Evolutionary conservation across 164 flowering plant genomes (phyloP).

Genomic region (Akebia trifoliata): DNA sequence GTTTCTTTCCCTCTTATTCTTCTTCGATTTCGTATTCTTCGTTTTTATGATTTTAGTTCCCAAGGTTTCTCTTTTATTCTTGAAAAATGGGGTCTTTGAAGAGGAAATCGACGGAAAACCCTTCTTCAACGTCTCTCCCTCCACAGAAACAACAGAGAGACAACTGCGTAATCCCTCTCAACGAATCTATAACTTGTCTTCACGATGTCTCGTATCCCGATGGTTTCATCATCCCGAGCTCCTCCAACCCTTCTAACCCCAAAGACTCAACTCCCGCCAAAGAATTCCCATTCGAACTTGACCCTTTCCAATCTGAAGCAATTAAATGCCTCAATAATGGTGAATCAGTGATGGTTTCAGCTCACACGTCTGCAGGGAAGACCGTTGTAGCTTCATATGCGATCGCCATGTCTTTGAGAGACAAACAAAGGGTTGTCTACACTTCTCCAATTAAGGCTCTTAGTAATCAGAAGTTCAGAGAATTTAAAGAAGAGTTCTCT

Average conservation of each 20-base stretch:
- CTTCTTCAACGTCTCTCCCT: slow-evolving; percentile 17
- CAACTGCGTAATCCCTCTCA: slow-evolving; percentile 13
- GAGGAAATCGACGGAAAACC: slow-evolving; percentile 48
- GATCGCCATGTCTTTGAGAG: slow-evolving; percentile 84
- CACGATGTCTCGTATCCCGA: slow-evolving; percentile 89
- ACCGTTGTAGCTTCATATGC: slow-evolving; percentile 95
- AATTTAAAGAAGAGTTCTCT: slow-evolving; percentile 90
- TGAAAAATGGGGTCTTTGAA: slow-evolving; percentile 50
- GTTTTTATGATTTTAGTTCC: neutral
- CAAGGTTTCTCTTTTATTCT: neutral
- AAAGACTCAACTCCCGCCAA: slow-evolving; percentile 56
- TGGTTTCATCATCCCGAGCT: slow-evolving; percentile 32
- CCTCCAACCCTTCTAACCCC: slow-evolving; percentile 2
- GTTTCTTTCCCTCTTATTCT: neutral
- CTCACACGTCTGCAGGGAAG: slow-evolving; percentile 99
- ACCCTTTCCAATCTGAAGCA: slow-evolving; percentile 91
- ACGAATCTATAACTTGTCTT: slow-evolving; percentile 54
- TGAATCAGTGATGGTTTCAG: slow-evolving; percentile 97
- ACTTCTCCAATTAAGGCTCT: slow-evolving; percentile 99
- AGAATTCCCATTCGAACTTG: slow-evolving; percentile 71
- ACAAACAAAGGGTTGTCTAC: slow-evolving; percentile 86
- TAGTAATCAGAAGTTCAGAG: slow-evolving; percentile 92
- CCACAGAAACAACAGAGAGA: slow-evolving; percentile 41
- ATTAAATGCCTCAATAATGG: slow-evolving; percentile 75
- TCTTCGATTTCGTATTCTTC: neutral